Conservation (phyloP, 2,329 filamentous ascomycete genomes). For the Diaporthe ampelina region DNA sequence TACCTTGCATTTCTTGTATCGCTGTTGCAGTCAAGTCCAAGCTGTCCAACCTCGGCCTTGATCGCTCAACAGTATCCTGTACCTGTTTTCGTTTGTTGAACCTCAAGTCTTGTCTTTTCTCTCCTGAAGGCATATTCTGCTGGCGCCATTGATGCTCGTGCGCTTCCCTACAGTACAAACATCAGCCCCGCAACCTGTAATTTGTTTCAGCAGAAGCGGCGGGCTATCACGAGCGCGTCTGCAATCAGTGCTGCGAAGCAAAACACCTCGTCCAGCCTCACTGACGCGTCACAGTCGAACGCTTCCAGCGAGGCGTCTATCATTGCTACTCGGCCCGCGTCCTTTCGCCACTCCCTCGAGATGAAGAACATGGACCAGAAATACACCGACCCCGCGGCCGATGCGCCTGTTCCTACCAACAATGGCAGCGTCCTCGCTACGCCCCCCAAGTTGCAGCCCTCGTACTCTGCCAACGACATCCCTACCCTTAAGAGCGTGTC, state of each 20-base stretch:
- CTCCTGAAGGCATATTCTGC: slow-evolving; percentile 78
- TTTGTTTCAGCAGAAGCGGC: slow-evolving; percentile 76
- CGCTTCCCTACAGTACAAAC: slow-evolving; percentile 71
- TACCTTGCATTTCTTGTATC: slow-evolving; percentile 12
- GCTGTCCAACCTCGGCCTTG: slow-evolving; percentile 2
- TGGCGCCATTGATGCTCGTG: slow-evolving; percentile 81
- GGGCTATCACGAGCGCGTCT: slow-evolving; percentile 73
- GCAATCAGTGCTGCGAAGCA: slow-evolving; percentile 57
- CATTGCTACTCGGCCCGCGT: slow-evolving; percentile 62
- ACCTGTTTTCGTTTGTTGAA: slow-evolving; percentile 36
- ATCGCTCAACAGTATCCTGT: not conserved
- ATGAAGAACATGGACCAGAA: slow-evolving; percentile 58
- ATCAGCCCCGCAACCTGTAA: slow-evolving; percentile 56
- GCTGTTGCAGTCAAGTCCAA: slow-evolving; percentile 22
- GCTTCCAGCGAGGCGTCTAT: slow-evolving; percentile 59
- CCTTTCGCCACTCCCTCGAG: slow-evolving; percentile 72
- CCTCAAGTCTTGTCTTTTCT: slow-evolving; percentile 43
- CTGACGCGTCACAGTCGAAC: slow-evolving; percentile 51
- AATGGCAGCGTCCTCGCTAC: slow-evolving; percentile 66
- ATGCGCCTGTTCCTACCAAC: slow-evolving; percentile 59
- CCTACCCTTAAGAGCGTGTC: slow-evolving; percentile 83
- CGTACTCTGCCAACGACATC: slow-evolving; percentile 91
- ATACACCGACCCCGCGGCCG: slow-evolving; percentile 62
- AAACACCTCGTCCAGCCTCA: slow-evolving; percentile 55
- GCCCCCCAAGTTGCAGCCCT: slow-evolving; percentile 84